Evolutionary conservation across 306 rosid genomes (phyloP), one percentile per base, ranked within the genome.

Genomic region (Cicer judaicum): DNA sequence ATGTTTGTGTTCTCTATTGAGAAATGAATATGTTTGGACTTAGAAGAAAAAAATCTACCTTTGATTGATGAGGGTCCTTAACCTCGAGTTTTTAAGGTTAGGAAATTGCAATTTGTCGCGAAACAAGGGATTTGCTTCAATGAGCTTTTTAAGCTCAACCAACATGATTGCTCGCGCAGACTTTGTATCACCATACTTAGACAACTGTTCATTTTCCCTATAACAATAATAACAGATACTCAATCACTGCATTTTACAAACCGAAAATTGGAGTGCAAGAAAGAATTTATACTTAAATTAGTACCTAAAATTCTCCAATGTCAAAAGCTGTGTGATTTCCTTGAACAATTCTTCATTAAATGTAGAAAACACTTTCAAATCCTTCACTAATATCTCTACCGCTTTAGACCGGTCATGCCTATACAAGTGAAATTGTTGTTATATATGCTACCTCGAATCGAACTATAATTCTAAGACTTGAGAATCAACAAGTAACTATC

Each of bases 271-370:
- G 1, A 13, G 47, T 24, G 44, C 43, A 4, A 15, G 18, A 7
- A 18, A 64, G 15, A 21, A 7, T 19, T 7, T n/a, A 74, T 47
- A 55, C 21, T 42, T 46, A 72, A 29, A 59, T 13, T 29, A 78
- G 40, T 84, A 94, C 98, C 98, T 94, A 77, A 94, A 94, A 70
- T 94, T 89, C 83, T 94, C 98, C 91, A 94, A 80, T 55, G 98
- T 94, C 92, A 92, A 70, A 15, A 94, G 99, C 89, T 94, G 99
- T 15, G 99, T 92, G 85, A 94, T 94, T 82, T 94, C 99, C 97
- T 94, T 92, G 84, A 92, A 92, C 70, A 94, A 85, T 44, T 94
- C 99, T 80, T 94, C 99, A 36, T 94, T 94, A 75, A 94, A 94
- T 60, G 99, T 90, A 39, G 98, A 88, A 79, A 94, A 94, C 72